Base-by-base conservation (phyloP, 2,329 filamentous ascomycete genomes). In the Dichotomopilus funicola region DNA sequence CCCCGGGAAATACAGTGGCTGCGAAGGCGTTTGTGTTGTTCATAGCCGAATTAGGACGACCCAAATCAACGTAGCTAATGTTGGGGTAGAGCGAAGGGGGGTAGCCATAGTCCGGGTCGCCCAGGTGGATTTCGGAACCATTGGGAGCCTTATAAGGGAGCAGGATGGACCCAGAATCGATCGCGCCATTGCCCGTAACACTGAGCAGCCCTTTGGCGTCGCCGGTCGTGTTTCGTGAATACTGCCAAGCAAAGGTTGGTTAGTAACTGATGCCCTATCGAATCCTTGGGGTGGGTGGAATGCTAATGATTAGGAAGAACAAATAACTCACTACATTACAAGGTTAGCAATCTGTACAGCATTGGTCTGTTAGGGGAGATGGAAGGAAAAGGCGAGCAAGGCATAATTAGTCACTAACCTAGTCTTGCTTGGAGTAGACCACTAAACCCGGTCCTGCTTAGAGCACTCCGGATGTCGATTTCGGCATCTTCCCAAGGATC, bases 1-100 rank as follows among this genome's bases (percentile, higher is more conserved):
- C 73, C 33, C 69, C 75, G 1, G 73, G 72, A 56, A 80, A 83
- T 31, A 75, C 76, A 54, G 71, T 72, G 44, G 79, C 80, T 8
- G 72, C 66, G 54, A 71, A 72, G 41, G 73, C 70, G 11, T 70
- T 70, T 1, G 75, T 74, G 36, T 72, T 68, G 31, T 72, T 71
- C 44, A 73, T 67, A 49, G 68, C 66, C 2, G 65, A 66, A 58
- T 76, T 80, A 7, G 70, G 67, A 35, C 68, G 64, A 19, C 70
- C 68, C 8, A 77, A 73, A 57, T 75, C 67, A 42, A 71, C 66
- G 65, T 89, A 89, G 0, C 85, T 88, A 56, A 95, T 78, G 63
- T 91, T 91, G 0, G 91, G 91, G 65, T 90, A 95, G 2, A 95
- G 77, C 2, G 71, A 69, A 0, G 84, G 75, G 9, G 90, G 88